phyloP scores from a whole-genome alignment of 1,284 basidiomycete species.

The Moniliophthora roreri region DNA sequence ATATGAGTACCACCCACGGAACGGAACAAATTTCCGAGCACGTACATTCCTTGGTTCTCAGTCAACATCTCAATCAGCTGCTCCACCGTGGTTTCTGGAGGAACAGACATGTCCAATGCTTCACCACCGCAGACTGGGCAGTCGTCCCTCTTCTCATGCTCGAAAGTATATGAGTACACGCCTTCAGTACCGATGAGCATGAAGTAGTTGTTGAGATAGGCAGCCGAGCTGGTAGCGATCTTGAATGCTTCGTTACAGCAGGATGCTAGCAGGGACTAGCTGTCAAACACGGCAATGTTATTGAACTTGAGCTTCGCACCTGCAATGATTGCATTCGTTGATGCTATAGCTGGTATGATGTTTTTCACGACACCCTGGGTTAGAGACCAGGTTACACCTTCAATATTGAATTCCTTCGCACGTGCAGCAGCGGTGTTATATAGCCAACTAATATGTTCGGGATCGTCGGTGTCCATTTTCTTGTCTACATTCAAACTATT shows the following conservation, averaged over 20 bases:
- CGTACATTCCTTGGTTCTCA: slow-evolving; percentile 87
- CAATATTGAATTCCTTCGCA: slow-evolving; percentile 92
- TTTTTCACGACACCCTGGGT: slow-evolving; percentile 99
- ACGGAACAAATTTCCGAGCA: slow-evolving; percentile 16
- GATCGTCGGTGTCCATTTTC: slow-evolving; percentile 95
- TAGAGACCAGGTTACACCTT: slow-evolving; percentile 96
- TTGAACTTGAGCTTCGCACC: no score
- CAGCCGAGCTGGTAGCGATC: slow-evolving; percentile 92
- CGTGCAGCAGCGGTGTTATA: slow-evolving; percentile 79
- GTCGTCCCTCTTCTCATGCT: slow-evolving; percentile 89
- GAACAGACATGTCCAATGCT: slow-evolving; percentile 69
- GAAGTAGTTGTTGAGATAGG: slow-evolving; percentile 98
- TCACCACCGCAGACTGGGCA: slow-evolving; percentile 98
- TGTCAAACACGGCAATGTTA: no score
- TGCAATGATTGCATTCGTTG: slow-evolving; percentile 95
- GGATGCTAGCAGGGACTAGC: slow-evolving; percentile 59
- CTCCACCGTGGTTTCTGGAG: slow-evolving; percentile 76
- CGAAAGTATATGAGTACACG: slow-evolving; percentile 97
- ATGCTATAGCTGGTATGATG: slow-evolving; percentile 98
- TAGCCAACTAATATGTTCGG: slow-evolving; percentile 96
- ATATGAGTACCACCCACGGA: slow-evolving; percentile 1
- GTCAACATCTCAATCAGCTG: slow-evolving; percentile 82
- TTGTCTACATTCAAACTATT: slow-evolving; percentile 57
- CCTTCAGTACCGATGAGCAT: slow-evolving; percentile 96
- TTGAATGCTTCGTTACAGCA: slow-evolving; percentile 99